Evolutionary conservation across 2,329 filamentous ascomycete genomes (phyloP), one percentile per base, ranked within the genome.

Genomic region (Bretziella fagacearum): DNA sequence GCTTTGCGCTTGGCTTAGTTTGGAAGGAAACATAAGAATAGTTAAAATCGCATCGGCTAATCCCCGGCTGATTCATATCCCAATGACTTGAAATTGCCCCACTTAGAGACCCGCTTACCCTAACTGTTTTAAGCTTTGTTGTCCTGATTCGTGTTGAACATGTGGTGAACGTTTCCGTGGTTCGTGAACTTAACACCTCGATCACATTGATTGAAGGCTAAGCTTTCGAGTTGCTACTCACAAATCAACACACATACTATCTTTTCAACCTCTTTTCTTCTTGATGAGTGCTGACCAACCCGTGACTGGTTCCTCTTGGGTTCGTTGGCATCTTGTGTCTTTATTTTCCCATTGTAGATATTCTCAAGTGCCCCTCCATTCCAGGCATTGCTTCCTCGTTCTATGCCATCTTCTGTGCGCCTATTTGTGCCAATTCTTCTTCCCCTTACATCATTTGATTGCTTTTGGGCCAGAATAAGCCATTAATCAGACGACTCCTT

Each of bases 91-190:
- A 36, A 22, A 20, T 17, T 8, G 35, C 35, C 35, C 7, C 18
- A 39, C 35, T 23, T 39, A 23, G 35, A n/a, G n/a, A 39, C 35
- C 35, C 3, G 35, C 35, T 39, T 39, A 39, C 35, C 35, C 35
- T 39, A 39, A 39, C 35, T 22, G 26, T 43, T 43, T 43, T 26
- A 43, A 8, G 40, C 40, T 32, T 43, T 43, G 40, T 30, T 43
- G 40, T 43, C 40, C 40, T 43, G 40, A 43, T 43, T 43, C 40
- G 32, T 29, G 40, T 43, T 8, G 36, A 13, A 18, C 30, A 15
- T 43, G 27, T 33, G n/a, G n/a, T n/a, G n/a, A n/a, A n/a, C n/a
- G n/a, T n/a, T n/a, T n/a, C n/a, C n/a, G n/a, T n/a, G n/a, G n/a
- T n/a, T n/a, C n/a, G n/a, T n/a, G n/a, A n/a, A n/a, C n/a, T n/a